These are phyloP conservation scores for Aureobasidium zeae DNA, from an alignment of 2,329 filamentous ascomycete species.

Conservation along the genomic window DNA sequence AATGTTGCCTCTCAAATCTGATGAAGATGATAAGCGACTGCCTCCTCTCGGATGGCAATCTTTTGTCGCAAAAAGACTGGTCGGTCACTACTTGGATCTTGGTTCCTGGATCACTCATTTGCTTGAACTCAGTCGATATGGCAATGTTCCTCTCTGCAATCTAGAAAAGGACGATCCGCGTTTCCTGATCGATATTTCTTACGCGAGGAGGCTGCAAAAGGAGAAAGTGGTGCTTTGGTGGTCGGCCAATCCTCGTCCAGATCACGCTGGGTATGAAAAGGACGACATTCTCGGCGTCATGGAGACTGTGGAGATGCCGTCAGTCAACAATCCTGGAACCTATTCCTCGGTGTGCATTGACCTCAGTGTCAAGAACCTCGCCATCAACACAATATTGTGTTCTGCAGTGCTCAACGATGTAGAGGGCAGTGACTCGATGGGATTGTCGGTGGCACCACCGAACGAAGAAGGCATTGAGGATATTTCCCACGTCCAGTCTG, in stretches of 20 bases:
- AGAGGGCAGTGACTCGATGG: conserved; percentile 77
- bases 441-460: conserved; percentile 67
- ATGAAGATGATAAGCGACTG: conserved; percentile 74
- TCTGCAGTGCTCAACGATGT: conserved; percentile 95
- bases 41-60: conserved; percentile 91
- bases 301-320: conserved; percentile 84
- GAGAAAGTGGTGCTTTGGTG: conserved; percentile 97
- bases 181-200: conserved; percentile 92
- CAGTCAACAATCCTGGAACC: conserved; percentile 84
- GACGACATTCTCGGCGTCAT: conserved; percentile 78
- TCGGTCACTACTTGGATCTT: conserved; percentile 86
- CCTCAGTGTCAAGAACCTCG: conserved; percentile 82
- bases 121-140: conserved; percentile 78
- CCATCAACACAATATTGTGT: conserved; percentile 95
- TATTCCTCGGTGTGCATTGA: conserved; percentile 97
- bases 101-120: conserved; percentile 87
- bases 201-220: conserved; percentile 78
- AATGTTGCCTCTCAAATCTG: conserved; percentile 68
- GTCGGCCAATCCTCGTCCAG: conserved; percentile 76
- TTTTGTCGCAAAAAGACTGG: conserved; percentile 74
- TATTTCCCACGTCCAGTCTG: conserved; percentile 53
- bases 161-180: conserved; percentile 87
- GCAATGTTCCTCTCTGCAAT: conserved; percentile 90
- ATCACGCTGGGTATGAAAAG: conserved; percentile 91
- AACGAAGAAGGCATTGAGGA: conserved; percentile 51